Percentiles rank a stretch among this genome's conserved stretches.
Evolutionary conservation across 78 protist genomes (phyloP).

Genomic region (Cavenderia fasciculata): DNA sequence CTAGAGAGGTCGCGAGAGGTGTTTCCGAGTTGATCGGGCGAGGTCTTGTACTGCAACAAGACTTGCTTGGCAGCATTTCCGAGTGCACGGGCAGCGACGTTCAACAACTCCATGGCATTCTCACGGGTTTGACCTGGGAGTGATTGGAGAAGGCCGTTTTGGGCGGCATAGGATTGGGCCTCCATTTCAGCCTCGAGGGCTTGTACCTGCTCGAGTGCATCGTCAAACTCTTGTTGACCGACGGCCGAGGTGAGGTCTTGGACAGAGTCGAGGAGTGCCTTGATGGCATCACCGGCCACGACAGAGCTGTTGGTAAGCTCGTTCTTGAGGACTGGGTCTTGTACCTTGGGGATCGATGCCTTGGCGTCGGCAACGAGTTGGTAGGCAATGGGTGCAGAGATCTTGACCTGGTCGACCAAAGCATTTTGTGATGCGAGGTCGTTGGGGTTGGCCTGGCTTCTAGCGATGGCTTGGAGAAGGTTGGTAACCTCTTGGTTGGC

Average conservation of each 20-base stretch:
- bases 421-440: constrained; percentile 63
- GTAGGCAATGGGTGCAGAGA: constrained; percentile 49
- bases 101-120: constrained; percentile 59
- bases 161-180: constrained; percentile 4
- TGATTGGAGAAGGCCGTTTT: constrained; percentile 15
- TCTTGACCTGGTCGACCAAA: constrained; percentile 48
- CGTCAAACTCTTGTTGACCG: constrained; percentile 73
- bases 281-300: constrained; percentile 56
- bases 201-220: constrained; percentile 68
- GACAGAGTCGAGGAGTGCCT: constrained; percentile 67
- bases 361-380: constrained; percentile 68
- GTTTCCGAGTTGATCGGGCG: constrained; percentile 75
- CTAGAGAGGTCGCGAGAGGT: constrained; percentile 49
- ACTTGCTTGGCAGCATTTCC: constrained; percentile 65
- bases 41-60: constrained; percentile 43
- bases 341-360: constrained; percentile 54
- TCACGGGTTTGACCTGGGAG: constrained; percentile 75
- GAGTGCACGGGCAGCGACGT: constrained; percentile 69
- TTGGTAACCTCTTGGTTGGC: constrained; percentile 31
- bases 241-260: constrained; percentile 47
- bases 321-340: constrained; percentile 29
- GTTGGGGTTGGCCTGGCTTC: constrained; percentile 48
- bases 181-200: constrained; percentile 77
- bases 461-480: constrained; percentile 25
- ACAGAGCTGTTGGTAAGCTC: constrained; percentile 40